Evolutionary conservation across 2,329 filamentous ascomycete genomes (phyloP).

Genomic region (Rutstroemia sp.): DNA sequence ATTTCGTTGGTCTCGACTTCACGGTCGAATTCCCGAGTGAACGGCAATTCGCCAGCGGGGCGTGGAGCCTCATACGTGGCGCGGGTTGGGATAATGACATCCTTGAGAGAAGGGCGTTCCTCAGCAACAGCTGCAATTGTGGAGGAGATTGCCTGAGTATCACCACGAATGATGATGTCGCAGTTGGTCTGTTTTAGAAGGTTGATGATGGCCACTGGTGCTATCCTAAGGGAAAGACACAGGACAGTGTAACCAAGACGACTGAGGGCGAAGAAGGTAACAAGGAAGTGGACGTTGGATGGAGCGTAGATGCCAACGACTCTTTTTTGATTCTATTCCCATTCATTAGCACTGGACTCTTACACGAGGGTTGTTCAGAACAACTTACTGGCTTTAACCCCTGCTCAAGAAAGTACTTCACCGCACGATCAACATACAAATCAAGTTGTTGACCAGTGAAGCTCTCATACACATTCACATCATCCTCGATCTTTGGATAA

Average conservation of each 20-base stretch:
- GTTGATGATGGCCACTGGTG: constrained; percentile 40
- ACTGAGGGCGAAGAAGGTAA: constrained; percentile 44
- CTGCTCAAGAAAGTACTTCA: constrained; percentile 10
- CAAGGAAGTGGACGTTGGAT: constrained; percentile 38
- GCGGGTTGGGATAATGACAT: constrained; percentile 8
- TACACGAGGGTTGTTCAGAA: not conserved
- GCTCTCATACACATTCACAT: constrained; percentile 17
- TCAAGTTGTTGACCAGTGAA: constrained; percentile 17
- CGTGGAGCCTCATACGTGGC: constrained; percentile 7
- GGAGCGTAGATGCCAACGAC: constrained; percentile 23
- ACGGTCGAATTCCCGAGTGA: constrained; percentile 6
- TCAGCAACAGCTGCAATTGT: constrained; percentile 2
- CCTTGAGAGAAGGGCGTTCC: constrained; percentile 2
- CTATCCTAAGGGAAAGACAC: constrained; percentile 46
- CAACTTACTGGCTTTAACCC: constrained; percentile 7
- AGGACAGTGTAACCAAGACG: constrained; percentile 46
- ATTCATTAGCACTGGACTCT: not conserved
- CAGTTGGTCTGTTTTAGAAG: constrained; percentile 36
- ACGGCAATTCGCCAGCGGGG: constrained; percentile 1
- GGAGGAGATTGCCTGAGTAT: not conserved
- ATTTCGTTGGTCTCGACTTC: constrained; percentile 8
- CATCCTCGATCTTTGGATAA: constrained; percentile 15
- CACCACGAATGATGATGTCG: constrained; percentile 12
- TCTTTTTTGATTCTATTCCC: constrained; percentile 2
- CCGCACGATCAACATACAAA: constrained; percentile 17